Evolutionary conservation across 2,329 filamentous ascomycete species (phyloP), one percentile per base, ranked within the genome.

Genomic region (Colletotrichum sp.): DNA sequence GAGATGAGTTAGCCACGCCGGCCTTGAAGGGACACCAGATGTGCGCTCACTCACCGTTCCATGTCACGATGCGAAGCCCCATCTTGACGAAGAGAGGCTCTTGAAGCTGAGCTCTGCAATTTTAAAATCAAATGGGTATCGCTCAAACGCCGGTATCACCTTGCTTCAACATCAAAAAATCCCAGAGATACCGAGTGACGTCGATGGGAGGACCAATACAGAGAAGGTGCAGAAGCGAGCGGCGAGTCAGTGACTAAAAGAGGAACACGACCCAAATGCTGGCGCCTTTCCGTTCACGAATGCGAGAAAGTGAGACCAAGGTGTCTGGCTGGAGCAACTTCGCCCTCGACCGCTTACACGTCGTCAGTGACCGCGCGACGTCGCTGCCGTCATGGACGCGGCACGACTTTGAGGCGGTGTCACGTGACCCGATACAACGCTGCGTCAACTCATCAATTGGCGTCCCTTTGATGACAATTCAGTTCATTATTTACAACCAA

Each of bases 1-100:
- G 26, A 79, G 36, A 8, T 34, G 24, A 65, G 80, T 81, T 74
- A 86, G 82, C 72, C 21, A 63, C 1, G 18, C 3, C 7, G 16
- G 21, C 13, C 21, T 21, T 18, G 15, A 24, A 15, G 10, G 8
- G 28, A 13, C 10, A 2, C 3, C 1, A n/a, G 10, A 59, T 34
- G 16, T 4, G 9, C 8, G 6, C n/a, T 9, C 21, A 79, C 90
- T 82, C 84, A 95, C 94, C 95, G 86, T 96, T 96, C 95, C 95
- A 96, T 16, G 94, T 95, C 5, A 95, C 97, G 80, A 98, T 95
- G 77, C 95, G 93, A 78, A 98, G 87, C 18, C 89, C 90, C 94
- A 96, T 96, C 24, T 81, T 89, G 72, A 0, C 13, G 6, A 8
- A 13, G 26, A 13, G 26, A 28, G 2, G 44, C 18, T 30, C 18